Conservation (phyloP, 164 flowering plant species). For the Tetracentron sinense region DNA sequence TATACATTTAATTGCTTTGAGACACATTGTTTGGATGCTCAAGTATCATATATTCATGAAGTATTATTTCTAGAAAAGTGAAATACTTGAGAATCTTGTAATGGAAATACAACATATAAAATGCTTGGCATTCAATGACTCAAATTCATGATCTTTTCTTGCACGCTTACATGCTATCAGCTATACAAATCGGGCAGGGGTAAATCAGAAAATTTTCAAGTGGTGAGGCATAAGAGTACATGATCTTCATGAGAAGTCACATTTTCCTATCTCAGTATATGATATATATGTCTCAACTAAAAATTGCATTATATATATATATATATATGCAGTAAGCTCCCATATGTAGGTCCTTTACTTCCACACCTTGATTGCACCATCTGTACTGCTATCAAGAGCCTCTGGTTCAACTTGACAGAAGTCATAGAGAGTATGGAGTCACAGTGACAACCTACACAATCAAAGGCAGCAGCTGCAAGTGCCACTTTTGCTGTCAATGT, state of each 20-base stretch:
- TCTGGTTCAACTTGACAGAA: conserved; percentile 84
- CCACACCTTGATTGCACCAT: conserved; percentile 98
- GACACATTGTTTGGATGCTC: too few species aligned
- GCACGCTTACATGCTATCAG: conserved; percentile 8
- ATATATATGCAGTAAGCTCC: conserved; percentile 19
- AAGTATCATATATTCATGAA: too few species aligned
- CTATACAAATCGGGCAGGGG: conserved; percentile 13
- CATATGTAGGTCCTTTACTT: conserved; percentile 40
- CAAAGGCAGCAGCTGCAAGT: conserved; percentile 78
- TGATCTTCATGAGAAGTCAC: background rate
- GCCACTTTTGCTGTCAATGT: conserved; percentile 65
- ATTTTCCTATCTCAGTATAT: background rate
- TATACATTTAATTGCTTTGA: too few species aligned
- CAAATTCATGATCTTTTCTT: conserved; percentile 3
- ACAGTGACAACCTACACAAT: conserved; percentile 89
- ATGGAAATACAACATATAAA: background rate
- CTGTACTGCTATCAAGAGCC: conserved; percentile 88
- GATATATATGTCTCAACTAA: conserved; percentile 5
- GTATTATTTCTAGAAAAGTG: background rate
- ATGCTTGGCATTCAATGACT: background rate
- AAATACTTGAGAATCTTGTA: background rate
- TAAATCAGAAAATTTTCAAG: background rate
- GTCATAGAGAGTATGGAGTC: conserved; percentile 80
- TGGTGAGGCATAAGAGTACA: background rate
- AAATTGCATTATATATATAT: conserved; percentile 9